Evolutionary conservation across 192 early-diverging fungal species (phyloP).

Genomic region (Helicostylum pulchrum): DNA sequence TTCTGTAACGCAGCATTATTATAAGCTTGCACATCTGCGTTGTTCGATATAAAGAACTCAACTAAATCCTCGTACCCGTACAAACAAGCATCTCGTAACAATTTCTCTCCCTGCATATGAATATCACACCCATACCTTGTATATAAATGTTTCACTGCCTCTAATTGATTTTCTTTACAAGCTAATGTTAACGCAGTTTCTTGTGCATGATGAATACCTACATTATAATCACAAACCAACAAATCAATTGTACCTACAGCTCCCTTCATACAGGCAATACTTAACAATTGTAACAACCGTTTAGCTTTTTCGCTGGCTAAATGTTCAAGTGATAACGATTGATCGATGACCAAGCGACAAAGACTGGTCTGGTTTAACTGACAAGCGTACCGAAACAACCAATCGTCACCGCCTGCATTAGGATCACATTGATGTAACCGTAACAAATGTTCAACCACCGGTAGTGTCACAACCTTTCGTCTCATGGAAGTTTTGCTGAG

Average conservation of each 20-base stretch:
- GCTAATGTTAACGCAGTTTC: slow-evolving; percentile 24
- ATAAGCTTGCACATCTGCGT: slow-evolving; percentile 29
- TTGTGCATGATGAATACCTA: slow-evolving; percentile 5
- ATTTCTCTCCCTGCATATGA: slow-evolving; percentile 21
- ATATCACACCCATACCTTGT: slow-evolving; percentile 18
- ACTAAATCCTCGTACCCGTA: slow-evolving; percentile 24
- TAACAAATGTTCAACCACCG: slow-evolving; percentile 20
- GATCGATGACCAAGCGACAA: background rate
- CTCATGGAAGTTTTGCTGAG: slow-evolving; percentile 11
- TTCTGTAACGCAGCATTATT: slow-evolving; percentile 31
- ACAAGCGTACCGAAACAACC: slow-evolving; percentile 12
- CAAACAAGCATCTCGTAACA: slow-evolving; percentile 28
- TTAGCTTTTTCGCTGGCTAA: background rate
- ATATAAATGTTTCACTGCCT: slow-evolving; percentile 25
- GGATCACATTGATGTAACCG: slow-evolving; percentile 17
- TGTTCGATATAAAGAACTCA: slow-evolving; percentile 16
- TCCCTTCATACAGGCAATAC: slow-evolving; percentile 25
- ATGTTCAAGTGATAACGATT: background rate
- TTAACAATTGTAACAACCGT: slow-evolving; percentile 15
- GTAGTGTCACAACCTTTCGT: slow-evolving; percentile 7
- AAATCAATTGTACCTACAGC: slow-evolving; percentile 24
- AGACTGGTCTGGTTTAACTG: background rate
- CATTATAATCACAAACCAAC: slow-evolving; percentile 17
- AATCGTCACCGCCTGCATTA: slow-evolving; percentile 17
- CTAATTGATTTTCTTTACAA: slow-evolving; percentile 22